phyloP scores from a whole-genome alignment of 331 rosid genomes.

The Acacia concinna region DNA sequence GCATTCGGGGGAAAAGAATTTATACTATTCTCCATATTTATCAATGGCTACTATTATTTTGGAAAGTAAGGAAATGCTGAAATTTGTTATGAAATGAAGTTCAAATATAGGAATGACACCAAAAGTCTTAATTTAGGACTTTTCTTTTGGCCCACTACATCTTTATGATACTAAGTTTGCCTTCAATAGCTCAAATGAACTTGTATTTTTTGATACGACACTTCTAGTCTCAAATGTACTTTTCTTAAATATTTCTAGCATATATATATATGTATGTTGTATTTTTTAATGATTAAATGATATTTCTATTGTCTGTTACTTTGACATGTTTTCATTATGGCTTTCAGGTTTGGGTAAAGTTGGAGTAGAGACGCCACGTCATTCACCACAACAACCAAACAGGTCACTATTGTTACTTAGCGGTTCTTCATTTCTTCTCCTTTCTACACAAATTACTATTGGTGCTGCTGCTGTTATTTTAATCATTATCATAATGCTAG shows the following conservation, averaged over 20 bases:
- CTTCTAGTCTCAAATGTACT: slow-evolving; percentile 12
- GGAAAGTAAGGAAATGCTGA: slow-evolving; percentile 24
- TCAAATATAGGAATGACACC: slow-evolving; percentile 15
- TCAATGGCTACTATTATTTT: background rate
- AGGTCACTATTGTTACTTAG: slow-evolving; percentile 45
- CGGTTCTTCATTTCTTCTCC: background rate
- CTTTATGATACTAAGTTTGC: slow-evolving; percentile 7
- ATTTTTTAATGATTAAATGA: background rate
- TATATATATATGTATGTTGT: background rate
- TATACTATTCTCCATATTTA: background rate
- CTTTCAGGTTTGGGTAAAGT: slow-evolving; percentile 82
- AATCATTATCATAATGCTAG: background rate
- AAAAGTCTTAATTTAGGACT: slow-evolving; percentile 19
- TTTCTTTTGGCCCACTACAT: slow-evolving; percentile 20
- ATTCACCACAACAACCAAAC: slow-evolving; percentile 64
- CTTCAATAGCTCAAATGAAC: slow-evolving; percentile 12
- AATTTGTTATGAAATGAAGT: background rate
- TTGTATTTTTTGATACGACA: background rate
- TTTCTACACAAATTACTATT: background rate
- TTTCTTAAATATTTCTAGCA: background rate
- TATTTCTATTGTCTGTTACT: background rate
- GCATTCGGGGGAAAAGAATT: slow-evolving; percentile 20
- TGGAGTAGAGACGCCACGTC: slow-evolving; percentile 74
- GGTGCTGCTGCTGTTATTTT: background rate
- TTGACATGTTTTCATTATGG: slow-evolving; percentile 12